Evolutionary conservation across 176 grass and related monocot genomes (phyloP).

Genomic region (Dactylis glomerata): DNA sequence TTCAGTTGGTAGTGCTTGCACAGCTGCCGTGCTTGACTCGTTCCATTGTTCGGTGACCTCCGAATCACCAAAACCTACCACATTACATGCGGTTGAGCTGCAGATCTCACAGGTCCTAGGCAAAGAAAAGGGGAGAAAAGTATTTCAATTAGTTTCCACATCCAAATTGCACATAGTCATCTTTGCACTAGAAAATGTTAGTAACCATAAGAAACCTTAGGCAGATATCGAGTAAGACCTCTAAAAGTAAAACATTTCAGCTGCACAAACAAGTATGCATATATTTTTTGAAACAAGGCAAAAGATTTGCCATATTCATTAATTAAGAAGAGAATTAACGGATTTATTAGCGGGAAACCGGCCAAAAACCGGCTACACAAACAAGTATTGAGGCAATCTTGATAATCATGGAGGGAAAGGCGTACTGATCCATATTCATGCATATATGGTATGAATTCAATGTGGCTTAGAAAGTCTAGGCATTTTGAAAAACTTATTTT

Average conservation of each 20-base stretch:
- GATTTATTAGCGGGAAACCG: too few species aligned
- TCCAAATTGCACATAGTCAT: not conserved
- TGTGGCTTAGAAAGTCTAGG: not conserved
- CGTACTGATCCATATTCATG: not conserved
- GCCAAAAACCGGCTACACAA: too few species aligned
- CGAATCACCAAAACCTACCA: slow-evolving; percentile 52
- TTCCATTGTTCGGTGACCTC: slow-evolving; percentile 63
- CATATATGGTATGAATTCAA: not conserved
- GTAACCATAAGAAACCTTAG: not conserved
- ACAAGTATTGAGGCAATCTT: not conserved
- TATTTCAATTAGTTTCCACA: not conserved
- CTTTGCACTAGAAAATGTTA: not conserved
- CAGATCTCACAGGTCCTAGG: slow-evolving; percentile 90
- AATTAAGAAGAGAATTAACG: too few species aligned
- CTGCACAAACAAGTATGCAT: too few species aligned
- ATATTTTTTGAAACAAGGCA: too few species aligned
- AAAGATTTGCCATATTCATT: too few species aligned
- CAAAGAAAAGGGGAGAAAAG: not conserved
- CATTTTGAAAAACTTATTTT: not conserved
- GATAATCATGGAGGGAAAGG: not conserved
- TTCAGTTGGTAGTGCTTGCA: slow-evolving; percentile 43
- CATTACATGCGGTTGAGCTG: slow-evolving; percentile 66
- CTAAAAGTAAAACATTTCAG: not conserved
- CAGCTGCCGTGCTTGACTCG: slow-evolving; percentile 35
- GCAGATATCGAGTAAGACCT: not conserved